These are phyloP conservation scores for Trichophyton rubrum DNA, from an alignment of 2,329 filamentous ascomycete genomes.

Conservation along the genomic window DNA sequence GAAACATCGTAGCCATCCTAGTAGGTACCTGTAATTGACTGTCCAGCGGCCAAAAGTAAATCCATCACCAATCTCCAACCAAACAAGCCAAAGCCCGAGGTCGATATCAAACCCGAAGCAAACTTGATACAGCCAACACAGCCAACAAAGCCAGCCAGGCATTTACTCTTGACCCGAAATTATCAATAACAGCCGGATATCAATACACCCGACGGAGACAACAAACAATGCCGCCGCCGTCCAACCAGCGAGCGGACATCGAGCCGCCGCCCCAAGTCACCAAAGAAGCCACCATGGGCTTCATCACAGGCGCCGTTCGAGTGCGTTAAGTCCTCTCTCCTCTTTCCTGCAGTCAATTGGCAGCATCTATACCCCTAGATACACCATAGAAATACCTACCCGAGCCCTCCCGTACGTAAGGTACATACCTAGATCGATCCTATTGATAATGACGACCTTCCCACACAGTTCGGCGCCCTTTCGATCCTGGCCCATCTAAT, in stretches of 20 bases:
- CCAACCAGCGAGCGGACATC: constrained; percentile 26
- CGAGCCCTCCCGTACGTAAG: no score
- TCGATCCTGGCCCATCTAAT: constrained; percentile 37
- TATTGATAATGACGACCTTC: background rate
- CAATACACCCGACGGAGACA: background rate
- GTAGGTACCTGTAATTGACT: no score
- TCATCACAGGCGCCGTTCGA: constrained; percentile 32
- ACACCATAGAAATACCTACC: no score
- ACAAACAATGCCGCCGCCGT: constrained; percentile 30
- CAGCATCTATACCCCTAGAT: background rate
- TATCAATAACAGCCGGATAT: background rate
- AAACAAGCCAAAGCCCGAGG: no score
- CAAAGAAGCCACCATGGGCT: constrained; percentile 30
- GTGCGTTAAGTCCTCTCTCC: constrained; percentile 19
- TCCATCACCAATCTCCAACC: background rate
- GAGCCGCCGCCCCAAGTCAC: constrained; percentile 33
- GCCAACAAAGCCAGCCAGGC: background rate
- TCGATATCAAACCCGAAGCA: background rate
- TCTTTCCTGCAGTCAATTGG: background rate
- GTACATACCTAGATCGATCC: no score
- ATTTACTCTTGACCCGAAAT: background rate
- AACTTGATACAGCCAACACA: background rate
- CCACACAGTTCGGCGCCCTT: constrained; percentile 32
- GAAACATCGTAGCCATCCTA: no score
- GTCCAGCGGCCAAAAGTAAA: background rate